A percentile compares a stretch with the other conserved stretches of the same genome.
These are phyloP conservation scores for Schizophyllum amplum DNA, from an alignment of 1,284 basidiomycete genomes.

Conservation along the genomic window DNA sequence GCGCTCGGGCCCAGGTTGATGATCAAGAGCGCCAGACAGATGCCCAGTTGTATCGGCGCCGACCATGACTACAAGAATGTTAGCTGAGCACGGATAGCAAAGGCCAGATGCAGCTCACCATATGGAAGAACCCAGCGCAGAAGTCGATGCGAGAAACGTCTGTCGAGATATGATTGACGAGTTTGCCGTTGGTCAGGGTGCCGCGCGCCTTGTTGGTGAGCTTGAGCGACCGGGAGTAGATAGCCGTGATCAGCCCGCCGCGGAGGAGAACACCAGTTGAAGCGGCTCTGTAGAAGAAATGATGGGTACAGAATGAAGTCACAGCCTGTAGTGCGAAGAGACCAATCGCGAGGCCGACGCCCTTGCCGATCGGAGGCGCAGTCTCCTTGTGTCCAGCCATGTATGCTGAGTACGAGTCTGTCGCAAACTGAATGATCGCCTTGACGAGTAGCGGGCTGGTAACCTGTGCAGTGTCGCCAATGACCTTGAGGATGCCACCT, in stretches of 20 bases:
- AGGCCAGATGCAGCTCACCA: conserved; percentile 39
- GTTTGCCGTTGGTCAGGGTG: conserved; percentile 71
- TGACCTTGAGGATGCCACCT: conserved; percentile 68
- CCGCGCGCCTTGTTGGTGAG: conserved; percentile 80
- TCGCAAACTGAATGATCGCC: conserved; percentile 57
- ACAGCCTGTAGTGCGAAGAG: conserved; percentile 67
- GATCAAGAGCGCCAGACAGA: conserved; percentile 51
- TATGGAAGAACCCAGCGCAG: conserved; percentile 76
- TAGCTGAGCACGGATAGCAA: background rate
- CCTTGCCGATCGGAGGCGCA: conserved; percentile 62
- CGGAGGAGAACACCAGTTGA: conserved; percentile 62
- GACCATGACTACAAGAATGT: conserved; percentile 47
- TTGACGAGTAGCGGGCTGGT: conserved; percentile 24
- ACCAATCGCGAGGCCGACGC: conserved; percentile 43
- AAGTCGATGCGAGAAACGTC: conserved; percentile 92
- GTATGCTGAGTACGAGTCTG: conserved; percentile 54
- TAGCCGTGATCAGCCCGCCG: conserved; percentile 82
- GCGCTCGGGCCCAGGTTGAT: conserved; percentile 10
- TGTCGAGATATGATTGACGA: conserved; percentile 91
- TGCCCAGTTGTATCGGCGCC: conserved; percentile 63
- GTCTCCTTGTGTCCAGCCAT: conserved; percentile 24
- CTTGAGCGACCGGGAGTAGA: conserved; percentile 75
- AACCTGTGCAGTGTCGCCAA: conserved; percentile 67
- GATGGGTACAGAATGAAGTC: conserved; percentile 65
- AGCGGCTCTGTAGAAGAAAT: background rate